Base-by-base conservation (phyloP, 2,329 filamentous ascomycete species). In the Diaporthe sp. region DNA sequence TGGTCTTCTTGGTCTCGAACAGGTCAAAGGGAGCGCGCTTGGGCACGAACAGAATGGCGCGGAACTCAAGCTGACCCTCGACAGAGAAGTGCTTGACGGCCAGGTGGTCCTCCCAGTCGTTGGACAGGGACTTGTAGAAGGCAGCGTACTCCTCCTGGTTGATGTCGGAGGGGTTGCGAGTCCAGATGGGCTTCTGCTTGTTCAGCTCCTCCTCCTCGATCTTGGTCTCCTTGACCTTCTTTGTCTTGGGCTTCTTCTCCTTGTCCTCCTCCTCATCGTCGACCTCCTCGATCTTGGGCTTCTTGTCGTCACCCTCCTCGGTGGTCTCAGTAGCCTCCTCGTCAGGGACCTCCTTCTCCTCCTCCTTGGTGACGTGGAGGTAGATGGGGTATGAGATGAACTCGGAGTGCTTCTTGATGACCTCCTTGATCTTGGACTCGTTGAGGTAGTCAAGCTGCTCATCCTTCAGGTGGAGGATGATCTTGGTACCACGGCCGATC, bases 311-410 rank as follows among this genome's bases (percentile, higher is more conserved):
- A 75, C 90, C 93, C 82, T 93, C 94, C 80, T 94, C 93, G 76
- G 84, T 83, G 76, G 82, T 82, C 83, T 92, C 91, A 82, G 89
- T 87, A 82, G 89, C 87, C 79, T 91, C 95, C 91, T 98, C 96
- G 85, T 98, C 97, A 79, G 96, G 96, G 79, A 98, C 95, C 91
- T 99, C 97, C 83, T 92, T 98, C 94, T 99, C 97, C 80, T 93
- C 96, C 94, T 99, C 97, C 94, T 99, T 99, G 87, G 94, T 88
- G 84, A 99, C 96, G 90, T 99, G 97, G 81, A 99, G 96, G 92
- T 98, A 99, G 94, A 99, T 99, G 85, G 97, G 97, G 92, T 99
- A 99, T 71, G 97, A 98, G 91, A 99, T 99, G 92, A 99, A 99
- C 91, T 99, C 97, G 85, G 97, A 98, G 94, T 99, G 97, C 95